Percentiles rank a stretch among this genome's conserved stretches.
These are phyloP conservation scores for Fusarium gaditjirri DNA, from an alignment of 2,329 filamentous ascomycete genomes.

Conservation along the genomic window DNA sequence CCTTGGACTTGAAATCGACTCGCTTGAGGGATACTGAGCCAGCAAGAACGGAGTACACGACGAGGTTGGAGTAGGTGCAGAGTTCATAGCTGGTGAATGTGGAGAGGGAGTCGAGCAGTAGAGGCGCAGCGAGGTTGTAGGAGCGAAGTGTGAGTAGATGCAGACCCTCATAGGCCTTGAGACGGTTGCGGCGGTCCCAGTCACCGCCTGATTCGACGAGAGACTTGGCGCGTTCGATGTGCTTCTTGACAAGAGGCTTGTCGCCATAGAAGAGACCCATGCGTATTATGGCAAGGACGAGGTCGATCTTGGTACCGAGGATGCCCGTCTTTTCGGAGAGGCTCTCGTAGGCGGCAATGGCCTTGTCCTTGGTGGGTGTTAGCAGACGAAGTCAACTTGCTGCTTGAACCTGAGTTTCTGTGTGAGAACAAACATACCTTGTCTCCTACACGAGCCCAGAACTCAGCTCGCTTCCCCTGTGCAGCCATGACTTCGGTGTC, in stretches of 20 bases:
- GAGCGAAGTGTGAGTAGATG: conserved; percentile 92
- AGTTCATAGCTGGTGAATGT: conserved; percentile 99
- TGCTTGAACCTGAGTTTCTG: neutral
- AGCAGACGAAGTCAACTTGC: conserved; percentile 11
- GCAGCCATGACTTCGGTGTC: conserved; percentile 95
- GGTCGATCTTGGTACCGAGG: conserved; percentile 95
- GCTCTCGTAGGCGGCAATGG: conserved; percentile 89
- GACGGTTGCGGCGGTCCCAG: conserved; percentile 96
- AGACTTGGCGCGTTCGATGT: conserved; percentile 86
- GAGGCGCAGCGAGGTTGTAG: conserved; percentile 87
- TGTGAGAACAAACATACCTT: conserved; percentile 71
- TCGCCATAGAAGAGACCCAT: conserved; percentile 97
- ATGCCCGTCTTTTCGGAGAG: conserved; percentile 98
- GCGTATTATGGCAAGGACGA: conserved; percentile 95
- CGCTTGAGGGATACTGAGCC: conserved; percentile 95
- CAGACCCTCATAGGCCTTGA: conserved; percentile 98
- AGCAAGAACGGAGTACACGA: conserved; percentile 94
- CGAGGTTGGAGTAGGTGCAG: conserved; percentile 94
- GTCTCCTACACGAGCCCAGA: conserved; percentile 94
- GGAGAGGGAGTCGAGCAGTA: conserved; percentile 95
- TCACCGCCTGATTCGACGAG: conserved; percentile 96
- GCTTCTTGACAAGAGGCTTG: conserved; percentile 91
- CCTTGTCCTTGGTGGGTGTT: conserved; percentile 77
- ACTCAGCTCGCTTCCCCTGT: conserved; percentile 93
- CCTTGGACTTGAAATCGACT: conserved; percentile 98